Conservation (phyloP, 129 eudicot species). For the Cynara cardunculus region DNA sequence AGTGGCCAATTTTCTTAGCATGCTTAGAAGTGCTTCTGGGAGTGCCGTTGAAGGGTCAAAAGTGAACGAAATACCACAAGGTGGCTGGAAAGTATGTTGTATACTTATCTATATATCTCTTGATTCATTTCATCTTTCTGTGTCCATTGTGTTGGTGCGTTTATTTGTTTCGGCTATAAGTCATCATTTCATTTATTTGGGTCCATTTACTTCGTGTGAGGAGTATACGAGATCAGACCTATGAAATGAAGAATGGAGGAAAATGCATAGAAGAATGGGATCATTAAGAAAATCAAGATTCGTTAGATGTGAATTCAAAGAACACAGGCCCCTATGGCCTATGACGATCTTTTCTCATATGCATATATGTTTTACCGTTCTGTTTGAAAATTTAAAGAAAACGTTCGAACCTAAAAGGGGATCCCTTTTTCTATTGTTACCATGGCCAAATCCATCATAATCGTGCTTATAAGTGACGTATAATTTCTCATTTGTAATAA, state of each 20-base stretch:
- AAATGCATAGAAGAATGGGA: neutral
- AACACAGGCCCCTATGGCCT: neutral
- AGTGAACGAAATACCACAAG: slow-evolving; percentile 36
- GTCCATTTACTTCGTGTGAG: neutral
- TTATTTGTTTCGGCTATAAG: neutral
- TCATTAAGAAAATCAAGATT: neutral
- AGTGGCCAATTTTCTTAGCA: slow-evolving; percentile 53
- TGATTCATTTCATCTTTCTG: neutral
- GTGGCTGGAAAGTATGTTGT: slow-evolving; percentile 75
- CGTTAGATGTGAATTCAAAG: neutral
- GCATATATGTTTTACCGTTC: neutral
- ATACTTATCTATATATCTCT: neutral
- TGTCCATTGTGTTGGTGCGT: neutral
- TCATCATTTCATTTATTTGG: slow-evolving; percentile 1
- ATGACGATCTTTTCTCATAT: neutral
- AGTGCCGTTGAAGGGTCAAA: slow-evolving; percentile 32
- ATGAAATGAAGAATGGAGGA: neutral
- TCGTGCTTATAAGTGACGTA: neutral
- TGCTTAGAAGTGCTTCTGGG: slow-evolving; percentile 84
- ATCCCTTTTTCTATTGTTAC: too few species aligned
- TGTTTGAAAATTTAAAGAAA: neutral
- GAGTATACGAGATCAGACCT: too few species aligned
- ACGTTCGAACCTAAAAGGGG: neutral
- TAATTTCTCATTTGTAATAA: neutral
- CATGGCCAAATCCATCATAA: too few species aligned